Base-by-base conservation (phyloP, 164 flowering plant species). In the Umbellularia californica region DNA sequence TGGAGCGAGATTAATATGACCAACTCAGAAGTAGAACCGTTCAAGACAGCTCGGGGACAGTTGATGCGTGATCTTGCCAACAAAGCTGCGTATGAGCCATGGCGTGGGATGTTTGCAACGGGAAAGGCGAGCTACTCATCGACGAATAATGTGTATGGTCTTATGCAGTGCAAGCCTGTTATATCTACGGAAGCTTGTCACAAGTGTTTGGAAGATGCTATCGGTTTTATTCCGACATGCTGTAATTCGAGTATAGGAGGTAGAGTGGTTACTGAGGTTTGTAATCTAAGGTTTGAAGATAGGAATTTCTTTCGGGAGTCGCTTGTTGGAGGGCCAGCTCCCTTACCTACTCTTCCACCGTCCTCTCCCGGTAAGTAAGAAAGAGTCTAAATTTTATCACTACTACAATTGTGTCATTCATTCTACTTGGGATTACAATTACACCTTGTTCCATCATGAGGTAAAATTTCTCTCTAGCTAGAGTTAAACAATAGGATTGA, bases 91-190 rank as follows among this genome's bases (percentile, higher is more conserved):
- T 76, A 47, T 50, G 30, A 72, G 75, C 50, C 79, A 22, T 55
- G 0, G 60, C 17, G 5, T 55, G 52, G 72, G 15, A n/a, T 71
- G 75, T 85, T 70, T 73, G 84, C 84, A 0, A 79, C 79, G 3
- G 80, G 78, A 20, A 65, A 75, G 30, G 28, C 19, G 0, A 20
- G 63, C 3, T 77, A 66, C 6, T 27, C 62, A 0, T 19, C 2
- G 17, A 76, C 68, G 0, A 3, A 15, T 19, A 77, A 64, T 1
- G 13, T 85, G 28, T 83, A 79, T 78, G 85, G 84, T 19, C 76
- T 87, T 35, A 87, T 77, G 35, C 89, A 88, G 76, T 88, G 91
- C 75, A 75, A 77, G 2, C 25, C 23, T 30, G 82, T 83, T 65
- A 70, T 85, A 58, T 69, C 79, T 50, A n/a, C 71, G 10, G 58